Evolutionary conservation across 163 green algal genomes (phyloP).

Genomic region (Prototheca cutis): DNA sequence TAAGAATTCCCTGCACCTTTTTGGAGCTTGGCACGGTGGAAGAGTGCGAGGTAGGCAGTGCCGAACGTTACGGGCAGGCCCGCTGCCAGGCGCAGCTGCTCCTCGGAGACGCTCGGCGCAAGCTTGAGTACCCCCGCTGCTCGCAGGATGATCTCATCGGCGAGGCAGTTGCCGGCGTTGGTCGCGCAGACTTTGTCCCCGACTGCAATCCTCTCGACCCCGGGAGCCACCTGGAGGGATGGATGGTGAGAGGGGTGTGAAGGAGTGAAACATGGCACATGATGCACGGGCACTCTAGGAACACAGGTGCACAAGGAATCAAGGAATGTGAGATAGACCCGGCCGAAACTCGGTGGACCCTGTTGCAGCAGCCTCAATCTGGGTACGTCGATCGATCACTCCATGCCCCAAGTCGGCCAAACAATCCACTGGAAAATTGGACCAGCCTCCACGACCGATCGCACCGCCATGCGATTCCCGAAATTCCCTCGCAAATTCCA

Average conservation of each 20-base stretch:
- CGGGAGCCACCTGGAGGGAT: slow-evolving; percentile 22
- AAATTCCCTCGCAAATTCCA: too few relatives aligned
- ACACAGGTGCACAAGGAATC: too few relatives aligned
- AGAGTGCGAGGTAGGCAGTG: slow-evolving; percentile 70
- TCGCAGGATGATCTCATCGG: slow-evolving; percentile 48
- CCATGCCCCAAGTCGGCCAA: slow-evolving; percentile 7
- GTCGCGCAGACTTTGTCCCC: slow-evolving; percentile 69
- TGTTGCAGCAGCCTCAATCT: too few relatives aligned
- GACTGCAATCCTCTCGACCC: slow-evolving; percentile 37
- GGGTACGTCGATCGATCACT: too few relatives aligned
- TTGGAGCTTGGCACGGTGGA: slow-evolving; percentile 43
- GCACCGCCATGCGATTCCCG: too few relatives aligned
- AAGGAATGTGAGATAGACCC: too few relatives aligned
- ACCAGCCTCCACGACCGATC: slow-evolving; percentile 25
- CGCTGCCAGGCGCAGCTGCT: slow-evolving; percentile 17
- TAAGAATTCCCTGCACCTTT: too few relatives aligned
- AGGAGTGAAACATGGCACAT: too few relatives aligned
- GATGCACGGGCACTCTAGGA: too few relatives aligned
- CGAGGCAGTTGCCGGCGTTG: slow-evolving; percentile 48
- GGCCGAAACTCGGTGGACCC: too few relatives aligned
- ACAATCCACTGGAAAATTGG: slow-evolving; percentile 42
- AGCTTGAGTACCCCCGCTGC: slow-evolving; percentile 27
- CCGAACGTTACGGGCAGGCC: slow-evolving; percentile 76
- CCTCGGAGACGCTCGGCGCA: neutral
- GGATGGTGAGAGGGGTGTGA: neutral